phyloP scores from a whole-genome alignment of 108 stramenopile genomes.

The Bacterosira constricta region DNA sequence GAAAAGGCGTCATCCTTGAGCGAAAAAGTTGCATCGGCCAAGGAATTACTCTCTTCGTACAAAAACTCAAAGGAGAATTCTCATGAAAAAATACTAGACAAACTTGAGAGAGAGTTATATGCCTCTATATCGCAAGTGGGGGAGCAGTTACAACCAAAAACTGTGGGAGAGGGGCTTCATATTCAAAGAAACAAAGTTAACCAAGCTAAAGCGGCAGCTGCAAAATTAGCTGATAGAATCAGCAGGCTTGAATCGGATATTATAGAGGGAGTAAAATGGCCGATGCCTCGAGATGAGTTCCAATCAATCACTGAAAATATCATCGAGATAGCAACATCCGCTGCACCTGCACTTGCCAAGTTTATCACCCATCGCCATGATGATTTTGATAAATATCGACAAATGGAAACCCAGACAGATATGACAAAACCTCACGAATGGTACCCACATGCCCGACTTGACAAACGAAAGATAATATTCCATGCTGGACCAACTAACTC shows the following conservation, averaged over 20 bases:
- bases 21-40: background rate
- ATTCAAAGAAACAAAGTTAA: constrained; percentile 27
- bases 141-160: background rate
- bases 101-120: background rate
- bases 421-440: constrained; percentile 82
- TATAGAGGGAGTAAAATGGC: constrained; percentile 5
- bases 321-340: constrained; percentile 17
- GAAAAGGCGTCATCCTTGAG: background rate
- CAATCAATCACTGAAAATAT: constrained; percentile 19
- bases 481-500: constrained; percentile 96
- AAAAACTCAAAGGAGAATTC: background rate
- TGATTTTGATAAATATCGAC: constrained; percentile 58
- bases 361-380: constrained; percentile 55
- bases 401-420: constrained; percentile 66
- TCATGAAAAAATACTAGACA: background rate
- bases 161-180: background rate
- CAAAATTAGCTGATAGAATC: background rate
- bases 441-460: constrained; percentile 64
- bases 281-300: constrained; percentile 48
- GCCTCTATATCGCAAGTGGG: background rate
- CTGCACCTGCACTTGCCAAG: constrained; percentile 52
- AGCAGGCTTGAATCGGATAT: background rate
- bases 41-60: background rate
- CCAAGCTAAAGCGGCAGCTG: background rate
- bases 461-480: constrained; percentile 81